A percentile compares a stretch with the other conserved stretches of the same genome.
Conservation (phyloP, 345 rosid genomes). For the Syzygium oleosum region DNA sequence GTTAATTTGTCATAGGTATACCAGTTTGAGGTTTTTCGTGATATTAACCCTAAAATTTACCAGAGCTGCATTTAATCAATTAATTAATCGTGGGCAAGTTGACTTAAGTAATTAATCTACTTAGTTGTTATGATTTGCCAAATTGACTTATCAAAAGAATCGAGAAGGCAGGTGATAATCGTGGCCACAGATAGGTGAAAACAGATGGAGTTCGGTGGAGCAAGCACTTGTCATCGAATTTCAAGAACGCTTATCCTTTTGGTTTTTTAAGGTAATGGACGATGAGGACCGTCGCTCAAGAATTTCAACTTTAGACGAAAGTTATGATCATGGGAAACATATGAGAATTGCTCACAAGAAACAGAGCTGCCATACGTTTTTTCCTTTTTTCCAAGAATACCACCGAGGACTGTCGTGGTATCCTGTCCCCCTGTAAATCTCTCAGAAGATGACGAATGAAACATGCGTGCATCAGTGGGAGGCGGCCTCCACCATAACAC, state of each 20-base stretch:
- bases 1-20: too few relatives aligned
- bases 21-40: too few relatives aligned
- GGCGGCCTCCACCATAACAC: background rate
- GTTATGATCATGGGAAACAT: background rate
- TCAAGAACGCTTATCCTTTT: background rate
- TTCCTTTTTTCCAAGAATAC: background rate
- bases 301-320: background rate
- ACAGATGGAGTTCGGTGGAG: background rate
- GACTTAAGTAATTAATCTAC: background rate
- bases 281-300: background rate
- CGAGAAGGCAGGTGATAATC: background rate
- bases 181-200: background rate
- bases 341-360: rapidly evolving
- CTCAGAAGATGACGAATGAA: background rate
- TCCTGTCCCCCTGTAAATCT: background rate
- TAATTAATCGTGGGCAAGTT: background rate
- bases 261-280: background rate
- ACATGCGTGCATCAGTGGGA: background rate
- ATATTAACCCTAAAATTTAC: background rate
- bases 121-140: background rate
- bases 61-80: background rate
- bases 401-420: background rate
- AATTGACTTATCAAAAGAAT: background rate
- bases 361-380: background rate
- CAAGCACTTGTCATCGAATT: background rate